These are phyloP conservation scores for Candida boleticola DNA, from an alignment of 805 yeast genomes.

Conservation along the genomic window DNA sequence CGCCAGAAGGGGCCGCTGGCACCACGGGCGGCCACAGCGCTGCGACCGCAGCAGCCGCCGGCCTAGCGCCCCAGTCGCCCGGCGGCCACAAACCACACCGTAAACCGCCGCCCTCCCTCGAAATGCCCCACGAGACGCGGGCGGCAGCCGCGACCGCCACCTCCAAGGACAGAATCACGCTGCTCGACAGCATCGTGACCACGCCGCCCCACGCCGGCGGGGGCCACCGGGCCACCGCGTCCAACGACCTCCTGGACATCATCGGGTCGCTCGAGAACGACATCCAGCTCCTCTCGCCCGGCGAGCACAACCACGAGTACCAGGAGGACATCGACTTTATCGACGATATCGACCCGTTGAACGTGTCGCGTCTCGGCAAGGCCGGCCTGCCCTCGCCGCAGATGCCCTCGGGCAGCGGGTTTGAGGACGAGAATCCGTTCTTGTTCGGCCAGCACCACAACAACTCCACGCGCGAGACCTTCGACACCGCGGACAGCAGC, in stretches of 20 bases:
- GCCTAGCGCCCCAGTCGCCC: neutral
- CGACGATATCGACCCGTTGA: slow-evolving; percentile 1
- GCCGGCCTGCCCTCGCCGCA: neutral
- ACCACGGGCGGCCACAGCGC: too few species aligned
- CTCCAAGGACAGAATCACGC: neutral
- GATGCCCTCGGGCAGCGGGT: neutral
- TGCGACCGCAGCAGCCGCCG: neutral
- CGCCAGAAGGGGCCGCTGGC: neutral
- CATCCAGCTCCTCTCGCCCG: slow-evolving; percentile 3
- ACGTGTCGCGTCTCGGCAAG: neutral
- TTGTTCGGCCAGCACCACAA: too few species aligned
- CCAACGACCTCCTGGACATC: slow-evolving; percentile 1
- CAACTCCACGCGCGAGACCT: neutral
- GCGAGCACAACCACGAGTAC: slow-evolving; percentile 1
- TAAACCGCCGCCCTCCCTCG: neutral
- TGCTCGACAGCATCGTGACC: neutral
- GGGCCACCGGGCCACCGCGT: neutral
- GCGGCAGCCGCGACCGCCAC: neutral
- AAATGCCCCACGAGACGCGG: too few species aligned
- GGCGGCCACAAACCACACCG: neutral
- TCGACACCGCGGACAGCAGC: neutral
- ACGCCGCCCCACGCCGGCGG: neutral
- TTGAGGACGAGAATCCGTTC: neutral
- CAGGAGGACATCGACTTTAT: slow-evolving; percentile 2
- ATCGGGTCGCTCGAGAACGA: slow-evolving; percentile 3